Conservation (phyloP, 768 basidiomycete genomes). For the Termitomyces sp. region DNA sequence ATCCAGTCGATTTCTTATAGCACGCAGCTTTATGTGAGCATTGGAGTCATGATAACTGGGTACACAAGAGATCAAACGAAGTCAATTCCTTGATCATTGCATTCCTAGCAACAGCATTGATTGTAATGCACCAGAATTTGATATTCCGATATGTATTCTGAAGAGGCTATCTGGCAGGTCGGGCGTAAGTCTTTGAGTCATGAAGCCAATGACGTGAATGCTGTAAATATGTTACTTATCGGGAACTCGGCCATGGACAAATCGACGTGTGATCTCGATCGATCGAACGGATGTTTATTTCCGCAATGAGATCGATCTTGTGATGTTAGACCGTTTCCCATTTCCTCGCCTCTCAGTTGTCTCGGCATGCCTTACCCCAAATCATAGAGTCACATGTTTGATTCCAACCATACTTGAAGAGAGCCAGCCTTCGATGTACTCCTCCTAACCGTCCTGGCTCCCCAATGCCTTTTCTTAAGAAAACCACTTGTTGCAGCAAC, state of each 20-base stretch:
- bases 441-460: background rate
- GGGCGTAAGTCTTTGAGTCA: no score
- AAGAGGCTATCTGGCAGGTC: background rate
- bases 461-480: background rate
- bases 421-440: background rate
- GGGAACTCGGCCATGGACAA: no score
- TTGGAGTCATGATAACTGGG: constrained; percentile 29
- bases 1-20: constrained; percentile 12
- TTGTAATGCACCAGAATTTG: constrained; percentile 2
- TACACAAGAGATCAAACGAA: constrained; percentile 14
- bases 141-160: background rate
- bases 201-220: no score
- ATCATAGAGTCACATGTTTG: constrained; percentile 5
- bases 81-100: constrained; percentile 11
- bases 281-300: constrained; percentile 7
- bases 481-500: background rate
- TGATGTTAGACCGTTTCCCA: no score
- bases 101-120: constrained; percentile 1
- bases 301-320: background rate
- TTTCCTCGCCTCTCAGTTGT: no score
- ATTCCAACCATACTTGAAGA: constrained; percentile 4
- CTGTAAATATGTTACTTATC: no score
- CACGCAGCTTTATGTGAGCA: constrained; percentile 31
- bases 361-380: no score
- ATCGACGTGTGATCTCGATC: constrained; percentile 8